Evolutionary conservation across 139 green algal genomes (phyloP).

Genomic region (Edaphochlamys debaryana): DNA sequence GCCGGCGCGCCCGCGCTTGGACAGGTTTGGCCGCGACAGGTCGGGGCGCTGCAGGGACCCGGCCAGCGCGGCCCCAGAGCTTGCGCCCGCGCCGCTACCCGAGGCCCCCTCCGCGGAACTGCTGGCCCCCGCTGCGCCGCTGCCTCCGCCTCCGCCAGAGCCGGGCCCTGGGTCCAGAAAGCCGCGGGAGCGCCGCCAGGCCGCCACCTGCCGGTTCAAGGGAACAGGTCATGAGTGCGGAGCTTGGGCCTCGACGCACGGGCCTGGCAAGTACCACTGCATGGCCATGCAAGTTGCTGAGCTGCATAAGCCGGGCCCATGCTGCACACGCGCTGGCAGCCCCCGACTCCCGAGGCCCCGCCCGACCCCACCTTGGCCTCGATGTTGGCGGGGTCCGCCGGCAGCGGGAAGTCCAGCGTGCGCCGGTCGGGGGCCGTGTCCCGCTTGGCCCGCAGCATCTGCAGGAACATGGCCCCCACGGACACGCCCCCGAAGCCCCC

Average conservation of each 20-base stretch:
- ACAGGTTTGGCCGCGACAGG: slow-evolving; percentile 14
- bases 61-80: background rate
- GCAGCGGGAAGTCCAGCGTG: background rate
- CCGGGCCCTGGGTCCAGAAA: background rate
- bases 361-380: background rate
- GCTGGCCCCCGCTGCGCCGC: too few species aligned
- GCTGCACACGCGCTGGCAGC: too few species aligned
- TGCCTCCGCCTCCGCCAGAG: too few species aligned
- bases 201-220: slow-evolving; percentile 15
- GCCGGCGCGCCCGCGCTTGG: background rate
- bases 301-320: too few species aligned
- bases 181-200: slow-evolving; percentile 20
- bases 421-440: slow-evolving; percentile 26
- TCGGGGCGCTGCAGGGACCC: too few species aligned
- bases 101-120: background rate
- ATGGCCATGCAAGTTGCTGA: too few species aligned
- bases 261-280: too few species aligned
- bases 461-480: slow-evolving; percentile 21
- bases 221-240: too few species aligned
- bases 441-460: slow-evolving; percentile 37
- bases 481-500: background rate
- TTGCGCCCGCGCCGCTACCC: background rate
- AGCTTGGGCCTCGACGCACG: too few species aligned
- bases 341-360: background rate
- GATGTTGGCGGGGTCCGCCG: slow-evolving; percentile 10